Percentiles rank a stretch among this genome's conserved stretches.
These are phyloP conservation scores for Corniculantispora saksenae DNA, from an alignment of 2,329 filamentous ascomycete species.

Conservation along the genomic window DNA sequence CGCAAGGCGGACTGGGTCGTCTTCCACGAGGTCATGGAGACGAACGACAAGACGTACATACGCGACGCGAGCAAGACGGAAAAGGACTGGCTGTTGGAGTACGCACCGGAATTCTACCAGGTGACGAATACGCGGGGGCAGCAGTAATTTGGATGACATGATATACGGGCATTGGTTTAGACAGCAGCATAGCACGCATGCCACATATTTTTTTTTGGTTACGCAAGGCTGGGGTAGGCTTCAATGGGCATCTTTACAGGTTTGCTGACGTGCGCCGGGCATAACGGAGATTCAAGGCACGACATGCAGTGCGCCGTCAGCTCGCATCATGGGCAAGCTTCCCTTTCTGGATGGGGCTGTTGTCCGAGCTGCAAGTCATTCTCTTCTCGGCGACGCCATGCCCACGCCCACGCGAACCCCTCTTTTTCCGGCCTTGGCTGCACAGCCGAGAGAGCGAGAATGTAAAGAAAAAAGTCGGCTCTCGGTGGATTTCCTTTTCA, in stretches of 20 bases:
- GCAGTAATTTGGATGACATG: slow-evolving; percentile 13
- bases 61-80: slow-evolving; percentile 91
- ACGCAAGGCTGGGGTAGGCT: no score
- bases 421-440: not conserved
- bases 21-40: slow-evolving; percentile 92
- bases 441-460: not conserved
- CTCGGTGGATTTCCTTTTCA: slow-evolving; percentile 7
- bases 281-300: not conserved
- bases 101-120: slow-evolving; percentile 80
- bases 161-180: not conserved
- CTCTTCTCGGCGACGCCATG: not conserved
- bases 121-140: slow-evolving; percentile 38
- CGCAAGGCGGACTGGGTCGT: slow-evolving; percentile 95
- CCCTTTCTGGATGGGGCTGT: not conserved
- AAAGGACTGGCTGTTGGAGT: slow-evolving; percentile 88
- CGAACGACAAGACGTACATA: slow-evolving; percentile 83
- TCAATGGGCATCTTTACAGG: not conserved
- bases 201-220: not conserved
- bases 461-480: not conserved
- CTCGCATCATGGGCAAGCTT: not conserved
- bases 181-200: not conserved
- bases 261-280: no score
- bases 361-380: slow-evolving; percentile 15
- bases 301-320: not conserved
- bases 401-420: not conserved